Conservation (phyloP, 495 filamentous ascomycete genomes). For the Neurospora sp. region DNA sequence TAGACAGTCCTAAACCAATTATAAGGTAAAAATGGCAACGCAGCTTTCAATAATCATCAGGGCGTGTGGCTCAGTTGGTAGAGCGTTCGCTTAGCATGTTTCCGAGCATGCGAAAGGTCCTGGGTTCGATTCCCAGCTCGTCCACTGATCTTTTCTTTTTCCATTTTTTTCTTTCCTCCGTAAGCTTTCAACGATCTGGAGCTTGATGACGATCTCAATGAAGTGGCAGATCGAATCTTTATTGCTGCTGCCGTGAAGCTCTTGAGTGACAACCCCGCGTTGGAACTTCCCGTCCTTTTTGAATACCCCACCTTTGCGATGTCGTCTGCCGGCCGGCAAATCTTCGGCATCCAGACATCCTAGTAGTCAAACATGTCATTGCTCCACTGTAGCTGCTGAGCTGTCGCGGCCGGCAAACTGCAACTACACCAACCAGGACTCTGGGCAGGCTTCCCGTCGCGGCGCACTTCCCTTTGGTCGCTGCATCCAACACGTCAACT, state of each 20-base stretch:
- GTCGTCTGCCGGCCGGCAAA: not conserved
- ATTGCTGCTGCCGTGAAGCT: not conserved
- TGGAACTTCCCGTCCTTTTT: not conserved
- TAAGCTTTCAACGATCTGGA: not conserved
- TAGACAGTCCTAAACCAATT: no score
- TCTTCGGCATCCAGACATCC: not conserved
- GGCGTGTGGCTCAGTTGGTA: constrained; percentile 18
- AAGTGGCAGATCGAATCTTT: not conserved
- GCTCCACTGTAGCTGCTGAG: not conserved
- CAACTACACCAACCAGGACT: not conserved
- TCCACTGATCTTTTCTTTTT: constrained; percentile 3
- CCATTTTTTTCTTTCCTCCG: not conserved
- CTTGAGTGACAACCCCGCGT: not conserved
- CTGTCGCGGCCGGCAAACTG: not conserved
- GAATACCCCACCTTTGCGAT: not conserved
- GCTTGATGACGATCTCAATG: not conserved
- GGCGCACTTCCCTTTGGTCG: not conserved
- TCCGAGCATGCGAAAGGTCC: constrained; percentile 16
- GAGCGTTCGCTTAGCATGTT: constrained; percentile 21
- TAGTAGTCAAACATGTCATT: not conserved
- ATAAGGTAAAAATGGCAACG: no score
- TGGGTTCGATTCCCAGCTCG: constrained; percentile 20
- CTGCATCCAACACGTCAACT: not conserved
- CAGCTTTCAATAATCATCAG: not conserved
- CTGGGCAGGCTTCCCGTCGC: not conserved